Percentiles rank a stretch among this genome's conserved stretches.
Conservation (phyloP, 352 stramenopile species). For the Phytophthora macrochlamydospora region DNA sequence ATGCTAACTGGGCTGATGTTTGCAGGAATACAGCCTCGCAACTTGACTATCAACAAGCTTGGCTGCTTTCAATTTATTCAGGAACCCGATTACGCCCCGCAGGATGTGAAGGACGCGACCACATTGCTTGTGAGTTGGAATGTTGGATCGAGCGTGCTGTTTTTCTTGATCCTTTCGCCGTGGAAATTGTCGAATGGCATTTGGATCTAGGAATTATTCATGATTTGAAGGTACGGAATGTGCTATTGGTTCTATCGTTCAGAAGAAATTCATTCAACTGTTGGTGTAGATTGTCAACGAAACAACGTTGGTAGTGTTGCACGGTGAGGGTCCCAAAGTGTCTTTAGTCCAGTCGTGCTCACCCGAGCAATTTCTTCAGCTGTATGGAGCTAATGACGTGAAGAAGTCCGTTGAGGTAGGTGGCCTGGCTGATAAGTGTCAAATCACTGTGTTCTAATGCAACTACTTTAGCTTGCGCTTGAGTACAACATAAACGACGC, state of each 20-base stretch:
- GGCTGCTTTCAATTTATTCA: constrained; percentile 74
- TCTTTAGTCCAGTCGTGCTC: constrained; percentile 78
- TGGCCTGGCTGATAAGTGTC: background rate
- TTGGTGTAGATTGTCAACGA: constrained; percentile 65
- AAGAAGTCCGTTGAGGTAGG: constrained; percentile 71
- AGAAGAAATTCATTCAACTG: background rate
- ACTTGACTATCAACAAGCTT: constrained; percentile 85
- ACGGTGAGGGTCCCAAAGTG: constrained; percentile 77
- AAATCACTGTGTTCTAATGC: background rate
- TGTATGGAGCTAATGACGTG: constrained; percentile 66
- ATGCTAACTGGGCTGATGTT: background rate
- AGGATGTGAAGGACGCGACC: constrained; percentile 46
- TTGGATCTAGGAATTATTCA: constrained; percentile 86
- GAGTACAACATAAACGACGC: constrained; percentile 78
- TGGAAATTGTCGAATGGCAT: constrained; percentile 90
- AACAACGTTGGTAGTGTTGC: constrained; percentile 67
- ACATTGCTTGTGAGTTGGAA: constrained; percentile 86
- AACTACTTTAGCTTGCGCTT: constrained; percentile 56
- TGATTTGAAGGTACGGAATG: constrained; percentile 71
- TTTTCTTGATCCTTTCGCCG: constrained; percentile 84
- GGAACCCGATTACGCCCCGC: constrained; percentile 53
- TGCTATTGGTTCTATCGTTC: background rate
- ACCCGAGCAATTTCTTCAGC: constrained; percentile 70
- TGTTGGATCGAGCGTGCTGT: constrained; percentile 75
- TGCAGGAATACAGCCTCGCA: constrained; percentile 60